Conservation (phyloP, 2,329 filamentous ascomycete genomes). For the Diaporthe nobilis region DNA sequence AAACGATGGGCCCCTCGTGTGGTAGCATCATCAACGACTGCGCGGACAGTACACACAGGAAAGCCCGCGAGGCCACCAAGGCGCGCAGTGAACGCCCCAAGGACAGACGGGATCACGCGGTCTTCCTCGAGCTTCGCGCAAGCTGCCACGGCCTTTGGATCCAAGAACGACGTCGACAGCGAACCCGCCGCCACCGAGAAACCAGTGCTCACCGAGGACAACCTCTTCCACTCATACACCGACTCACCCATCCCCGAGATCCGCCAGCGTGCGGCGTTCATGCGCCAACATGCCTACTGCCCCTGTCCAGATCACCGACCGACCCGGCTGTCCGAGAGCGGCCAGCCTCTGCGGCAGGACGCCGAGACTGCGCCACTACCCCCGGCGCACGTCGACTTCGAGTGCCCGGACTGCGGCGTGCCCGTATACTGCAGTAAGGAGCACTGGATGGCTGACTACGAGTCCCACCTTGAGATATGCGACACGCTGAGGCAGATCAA, state of each 20-base stretch:
- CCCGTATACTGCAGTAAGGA: constrained; percentile 94
- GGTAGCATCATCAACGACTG: constrained; percentile 22
- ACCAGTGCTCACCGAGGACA: constrained; percentile 73
- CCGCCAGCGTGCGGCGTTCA: constrained; percentile 87
- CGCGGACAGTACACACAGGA: constrained; percentile 36
- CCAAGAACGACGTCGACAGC: constrained; percentile 3
- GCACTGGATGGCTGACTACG: constrained; percentile 97
- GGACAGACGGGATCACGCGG: constrained; percentile 3
- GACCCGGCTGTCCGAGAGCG: constrained; percentile 77
- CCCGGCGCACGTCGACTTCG: constrained; percentile 89
- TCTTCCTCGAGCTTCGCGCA: constrained; percentile 39
- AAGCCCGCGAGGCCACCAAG: constrained; percentile 29
- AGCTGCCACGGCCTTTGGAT: constrained; percentile 34
- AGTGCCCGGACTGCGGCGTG: constrained; percentile 96
- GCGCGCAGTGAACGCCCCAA: constrained; percentile 8
- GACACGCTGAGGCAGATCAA: constrained; percentile 94
- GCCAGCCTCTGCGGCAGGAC: constrained; percentile 70
- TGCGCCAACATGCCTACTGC: constrained; percentile 93
- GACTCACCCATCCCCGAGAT: constrained; percentile 91
- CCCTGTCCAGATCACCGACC: constrained; percentile 89
- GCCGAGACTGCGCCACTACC: constrained; percentile 67
- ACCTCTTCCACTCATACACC: constrained; percentile 94
- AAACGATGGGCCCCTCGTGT: constrained; percentile 36
- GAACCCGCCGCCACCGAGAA: constrained; percentile 38
- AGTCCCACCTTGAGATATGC: constrained; percentile 91